Base-by-base conservation (phyloP, 345 rosid species). In the Eucalyptus lansdowneana region DNA sequence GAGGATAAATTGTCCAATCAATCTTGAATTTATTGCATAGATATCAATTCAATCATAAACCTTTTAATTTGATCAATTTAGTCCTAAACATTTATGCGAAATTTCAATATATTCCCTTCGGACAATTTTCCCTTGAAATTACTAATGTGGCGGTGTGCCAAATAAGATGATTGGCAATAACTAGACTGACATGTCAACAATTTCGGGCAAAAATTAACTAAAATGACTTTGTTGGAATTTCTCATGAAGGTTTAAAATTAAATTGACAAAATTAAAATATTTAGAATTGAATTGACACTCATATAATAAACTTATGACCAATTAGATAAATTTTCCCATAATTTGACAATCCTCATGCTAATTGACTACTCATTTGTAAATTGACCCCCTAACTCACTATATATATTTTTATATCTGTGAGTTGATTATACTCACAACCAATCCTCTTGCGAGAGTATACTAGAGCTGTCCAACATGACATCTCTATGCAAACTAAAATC, bases 201-300 rank as follows among this genome's bases (percentile, higher is more conserved):
- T 40, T 7, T 21, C 1, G 0, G 1, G 1, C 3, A 13, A 76
- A 76, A 76, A 40, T 21, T 21, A 0, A 76, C 5, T 2, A 11
- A 21, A 76, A 76, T 0, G 6, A 76, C 0, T 11, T 1, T 11
- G 11, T 21, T 76, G 14, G 1, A 76, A 76, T 76, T 40, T 40
- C 9, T 0, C 9, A 6, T 5, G 11, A 40, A 76, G 3, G 0
- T 21, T 40, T 76, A 11, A 0, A 12, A 76, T 2, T 11, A 76
- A 76, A 21, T 40, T 76, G 5, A 6, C 6, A 34, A 72, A 72
- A 72, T 34, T 72, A 8, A 72, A 72, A 76, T 21, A 11, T 21
- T 76, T 76, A 37, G 0, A 25, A 21, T 0, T 37, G 9, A 76
- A 76, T 40, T 6, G 9, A 76, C 9, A 22, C 29, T 40, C 0